Conservation (phyloP, 2,329 filamentous ascomycete genomes). For the Phialocephala subalpina region DNA sequence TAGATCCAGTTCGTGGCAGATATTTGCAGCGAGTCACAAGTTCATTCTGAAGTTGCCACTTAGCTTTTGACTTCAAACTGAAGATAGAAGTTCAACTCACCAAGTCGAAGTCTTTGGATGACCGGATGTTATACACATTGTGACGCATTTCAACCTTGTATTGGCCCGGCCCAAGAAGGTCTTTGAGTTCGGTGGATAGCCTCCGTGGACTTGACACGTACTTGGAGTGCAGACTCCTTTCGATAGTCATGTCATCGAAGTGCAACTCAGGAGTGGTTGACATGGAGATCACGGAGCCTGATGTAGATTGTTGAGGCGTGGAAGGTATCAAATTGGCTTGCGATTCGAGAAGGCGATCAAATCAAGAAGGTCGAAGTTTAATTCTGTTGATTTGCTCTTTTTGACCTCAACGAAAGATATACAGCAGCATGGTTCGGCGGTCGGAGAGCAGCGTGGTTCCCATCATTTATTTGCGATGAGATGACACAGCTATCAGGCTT, state of each 20-base stretch:
- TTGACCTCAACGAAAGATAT: neutral
- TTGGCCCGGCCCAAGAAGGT: neutral
- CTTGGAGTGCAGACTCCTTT: neutral
- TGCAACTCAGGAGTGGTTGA: neutral
- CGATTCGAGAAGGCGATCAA: neutral
- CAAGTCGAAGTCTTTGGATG: neutral
- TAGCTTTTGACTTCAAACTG: neutral
- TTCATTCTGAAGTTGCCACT: neutral
- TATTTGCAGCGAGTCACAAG: neutral
- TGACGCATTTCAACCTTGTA: slow-evolving; percentile 5
- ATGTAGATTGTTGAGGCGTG: neutral
- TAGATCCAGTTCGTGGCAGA: neutral
- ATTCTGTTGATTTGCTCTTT: neutral
- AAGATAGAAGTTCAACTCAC: neutral
- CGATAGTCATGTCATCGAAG: neutral
- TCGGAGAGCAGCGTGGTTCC: neutral
- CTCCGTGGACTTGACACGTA: neutral
- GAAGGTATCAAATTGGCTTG: neutral
- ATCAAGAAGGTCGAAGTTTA: neutral
- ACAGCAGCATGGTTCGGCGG: neutral
- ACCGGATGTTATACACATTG: slow-evolving; percentile 1
- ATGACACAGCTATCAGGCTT: neutral
- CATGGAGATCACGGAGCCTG: neutral
- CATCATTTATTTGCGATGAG: neutral
- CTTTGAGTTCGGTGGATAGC: neutral